phyloP scores from a whole-genome alignment of 495 filamentous ascomycete genomes.

The Aspergillus affinis region DNA sequence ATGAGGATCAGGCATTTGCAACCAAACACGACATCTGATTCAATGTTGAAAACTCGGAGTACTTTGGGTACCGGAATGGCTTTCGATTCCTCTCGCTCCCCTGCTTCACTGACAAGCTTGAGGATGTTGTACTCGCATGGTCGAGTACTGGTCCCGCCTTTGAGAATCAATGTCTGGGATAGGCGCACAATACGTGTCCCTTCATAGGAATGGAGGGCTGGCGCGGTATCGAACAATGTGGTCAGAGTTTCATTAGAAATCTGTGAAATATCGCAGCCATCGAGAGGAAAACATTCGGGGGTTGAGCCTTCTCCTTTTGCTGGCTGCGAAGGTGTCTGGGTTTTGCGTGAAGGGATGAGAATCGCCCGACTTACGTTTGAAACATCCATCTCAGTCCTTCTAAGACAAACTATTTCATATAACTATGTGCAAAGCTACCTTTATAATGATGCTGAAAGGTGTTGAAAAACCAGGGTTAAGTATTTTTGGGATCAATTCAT shows the following conservation, averaged over 20 bases:
- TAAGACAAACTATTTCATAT: conserved; percentile 4
- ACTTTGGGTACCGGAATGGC: conserved; percentile 8
- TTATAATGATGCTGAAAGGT: no score
- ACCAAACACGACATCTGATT: conserved; percentile 2
- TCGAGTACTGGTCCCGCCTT: conserved; percentile 6
- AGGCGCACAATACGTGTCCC: conserved; percentile 13
- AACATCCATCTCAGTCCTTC: not conserved
- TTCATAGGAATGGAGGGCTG: conserved; percentile 8
- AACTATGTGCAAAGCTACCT: not conserved
- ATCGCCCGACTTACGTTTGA: conserved; percentile 2
- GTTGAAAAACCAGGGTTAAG: no score
- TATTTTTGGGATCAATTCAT: no score
- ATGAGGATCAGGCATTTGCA: conserved; percentile 14
- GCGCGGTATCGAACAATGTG: conserved; percentile 11
- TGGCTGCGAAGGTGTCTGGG: conserved; percentile 4
- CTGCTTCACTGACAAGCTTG: conserved; percentile 5
- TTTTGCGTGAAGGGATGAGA: conserved; percentile 1
- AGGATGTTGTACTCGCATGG: conserved; percentile 11
- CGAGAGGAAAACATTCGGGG: conserved; percentile 8
- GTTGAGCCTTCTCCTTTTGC: conserved; percentile 1
- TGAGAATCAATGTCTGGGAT: conserved; percentile 9
- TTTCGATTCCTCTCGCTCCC: conserved; percentile 4
- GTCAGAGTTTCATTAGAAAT: conserved; percentile 12
- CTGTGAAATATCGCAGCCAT: conserved; percentile 8
- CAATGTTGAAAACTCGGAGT: conserved; percentile 9